phyloP scores from a whole-genome alignment of 2,329 filamentous ascomycete species.

The Pseudocercospora fijiensis region DNA sequence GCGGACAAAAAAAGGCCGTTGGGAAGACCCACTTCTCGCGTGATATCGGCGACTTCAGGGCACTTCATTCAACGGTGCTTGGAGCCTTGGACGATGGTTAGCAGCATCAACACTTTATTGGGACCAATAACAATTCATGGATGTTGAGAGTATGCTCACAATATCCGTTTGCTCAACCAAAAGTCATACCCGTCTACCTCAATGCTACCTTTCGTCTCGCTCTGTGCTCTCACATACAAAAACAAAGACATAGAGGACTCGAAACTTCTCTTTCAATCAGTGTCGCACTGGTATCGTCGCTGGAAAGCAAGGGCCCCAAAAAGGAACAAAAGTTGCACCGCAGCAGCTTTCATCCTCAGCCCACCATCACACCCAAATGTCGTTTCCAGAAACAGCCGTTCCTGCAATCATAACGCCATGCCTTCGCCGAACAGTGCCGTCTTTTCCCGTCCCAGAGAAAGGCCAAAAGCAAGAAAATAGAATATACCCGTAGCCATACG shows the following conservation, averaged over 20 bases:
- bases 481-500: conserved; percentile 7
- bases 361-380: conserved; percentile 5
- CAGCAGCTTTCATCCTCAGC: not conserved
- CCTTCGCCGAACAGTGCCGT: conserved; percentile 10
- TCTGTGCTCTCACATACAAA: not conserved
- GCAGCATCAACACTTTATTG: too few relatives aligned
- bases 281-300: conserved; percentile 10
- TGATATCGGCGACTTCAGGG: not conserved
- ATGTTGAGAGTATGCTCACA: not conserved
- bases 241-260: not conserved
- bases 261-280: conserved; percentile 3
- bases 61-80: too few relatives aligned
- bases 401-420: not conserved
- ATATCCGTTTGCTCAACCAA: not conserved
- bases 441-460: conserved; percentile 4
- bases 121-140: too few relatives aligned
- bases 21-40: not conserved
- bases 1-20: not conserved
- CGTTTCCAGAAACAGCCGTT: conserved; percentile 1
- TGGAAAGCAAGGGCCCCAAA: not conserved
- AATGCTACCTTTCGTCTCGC: not conserved
- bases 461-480: conserved; percentile 4
- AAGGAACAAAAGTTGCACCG: not conserved
- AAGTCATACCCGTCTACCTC: not conserved
- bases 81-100: too few relatives aligned